These are phyloP conservation scores for Aspergillus piperis DNA, from an alignment of 2,329 filamentous ascomycete species.

Conservation along the genomic window DNA sequence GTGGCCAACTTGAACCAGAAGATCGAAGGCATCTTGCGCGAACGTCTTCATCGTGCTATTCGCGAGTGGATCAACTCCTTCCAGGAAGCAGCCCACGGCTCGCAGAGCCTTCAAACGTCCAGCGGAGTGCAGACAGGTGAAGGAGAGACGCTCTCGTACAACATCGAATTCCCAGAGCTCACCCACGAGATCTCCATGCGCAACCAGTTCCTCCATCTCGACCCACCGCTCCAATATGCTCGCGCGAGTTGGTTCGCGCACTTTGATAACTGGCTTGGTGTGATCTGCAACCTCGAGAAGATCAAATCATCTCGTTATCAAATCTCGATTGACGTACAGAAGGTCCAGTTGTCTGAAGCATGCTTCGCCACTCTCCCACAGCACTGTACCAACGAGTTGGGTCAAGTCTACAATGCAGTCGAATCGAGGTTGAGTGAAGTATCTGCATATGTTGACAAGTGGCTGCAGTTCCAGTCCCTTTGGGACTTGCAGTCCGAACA, in stretches of 20 bases:
- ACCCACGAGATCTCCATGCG: slow-evolving; percentile 95
- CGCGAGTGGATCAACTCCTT: slow-evolving; percentile 86
- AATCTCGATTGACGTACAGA: slow-evolving; percentile 66
- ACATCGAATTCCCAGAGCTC: slow-evolving; percentile 53
- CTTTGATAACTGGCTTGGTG: slow-evolving; percentile 88
- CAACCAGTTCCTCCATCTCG: slow-evolving; percentile 95
- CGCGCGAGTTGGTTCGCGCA: slow-evolving; percentile 92
- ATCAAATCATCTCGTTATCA: slow-evolving; percentile 95
- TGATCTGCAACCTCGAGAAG: slow-evolving; percentile 88
- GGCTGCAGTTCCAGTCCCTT: slow-evolving; percentile 96
- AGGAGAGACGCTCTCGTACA: slow-evolving; percentile 33
- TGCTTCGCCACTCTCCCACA: slow-evolving; percentile 80
- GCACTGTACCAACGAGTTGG: slow-evolving; percentile 76
- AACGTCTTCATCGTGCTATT: slow-evolving; percentile 82
- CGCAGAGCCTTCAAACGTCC: slow-evolving; percentile 25
- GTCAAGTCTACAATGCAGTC: slow-evolving; percentile 77
- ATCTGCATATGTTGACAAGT: slow-evolving; percentile 88
- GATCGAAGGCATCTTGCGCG: slow-evolving; percentile 76
- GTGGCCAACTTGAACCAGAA: slow-evolving; percentile 82
- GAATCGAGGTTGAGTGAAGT: slow-evolving; percentile 82
- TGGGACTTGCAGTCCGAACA: slow-evolving; percentile 98
- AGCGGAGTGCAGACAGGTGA: slow-evolving; percentile 29
- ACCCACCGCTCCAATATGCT: slow-evolving; percentile 88
- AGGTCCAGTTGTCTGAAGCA: slow-evolving; percentile 49
- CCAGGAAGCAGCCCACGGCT: slow-evolving; percentile 54